These are phyloP conservation scores for Actinidia arguta DNA, from an alignment of 179 eudicot genomes.

Conservation along the genomic window DNA sequence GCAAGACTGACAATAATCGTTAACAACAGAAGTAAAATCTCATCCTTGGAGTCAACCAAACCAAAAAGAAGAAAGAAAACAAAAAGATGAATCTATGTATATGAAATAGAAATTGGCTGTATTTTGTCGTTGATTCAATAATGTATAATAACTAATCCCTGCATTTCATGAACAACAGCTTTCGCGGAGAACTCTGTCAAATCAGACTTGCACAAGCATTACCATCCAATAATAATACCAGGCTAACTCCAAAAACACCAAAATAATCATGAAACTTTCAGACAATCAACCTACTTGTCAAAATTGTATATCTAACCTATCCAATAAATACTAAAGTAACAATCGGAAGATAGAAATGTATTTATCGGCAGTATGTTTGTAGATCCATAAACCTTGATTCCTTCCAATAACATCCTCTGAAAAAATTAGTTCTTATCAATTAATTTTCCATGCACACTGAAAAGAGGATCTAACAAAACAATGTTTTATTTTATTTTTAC, in stretches of 20 bases:
- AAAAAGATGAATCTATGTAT: neutral
- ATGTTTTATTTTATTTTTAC: neutral
- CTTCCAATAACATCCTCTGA: neutral
- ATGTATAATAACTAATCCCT: neutral
- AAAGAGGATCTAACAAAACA: neutral
- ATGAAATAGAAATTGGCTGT: neutral
- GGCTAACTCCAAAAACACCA: neutral
- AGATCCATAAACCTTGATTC: neutral
- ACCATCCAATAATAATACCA: neutral
- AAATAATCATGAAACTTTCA: neutral
- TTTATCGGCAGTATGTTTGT: neutral
- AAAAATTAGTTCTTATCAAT: neutral
- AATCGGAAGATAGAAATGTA: neutral
- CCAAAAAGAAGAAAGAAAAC: neutral
- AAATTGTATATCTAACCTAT: too few relatives aligned
- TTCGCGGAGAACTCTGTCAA: too few relatives aligned
- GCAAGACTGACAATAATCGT: neutral
- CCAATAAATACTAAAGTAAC: neutral
- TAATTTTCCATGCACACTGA: too few relatives aligned
- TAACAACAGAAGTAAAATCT: neutral
- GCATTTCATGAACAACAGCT: too few relatives aligned
- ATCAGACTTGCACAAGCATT: neutral
- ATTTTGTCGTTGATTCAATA: neutral
- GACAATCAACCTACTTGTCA: neutral
- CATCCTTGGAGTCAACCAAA: neutral